phyloP scores from a whole-genome alignment of 1,284 basidiomycete genomes.

The Irpex sp. region DNA sequence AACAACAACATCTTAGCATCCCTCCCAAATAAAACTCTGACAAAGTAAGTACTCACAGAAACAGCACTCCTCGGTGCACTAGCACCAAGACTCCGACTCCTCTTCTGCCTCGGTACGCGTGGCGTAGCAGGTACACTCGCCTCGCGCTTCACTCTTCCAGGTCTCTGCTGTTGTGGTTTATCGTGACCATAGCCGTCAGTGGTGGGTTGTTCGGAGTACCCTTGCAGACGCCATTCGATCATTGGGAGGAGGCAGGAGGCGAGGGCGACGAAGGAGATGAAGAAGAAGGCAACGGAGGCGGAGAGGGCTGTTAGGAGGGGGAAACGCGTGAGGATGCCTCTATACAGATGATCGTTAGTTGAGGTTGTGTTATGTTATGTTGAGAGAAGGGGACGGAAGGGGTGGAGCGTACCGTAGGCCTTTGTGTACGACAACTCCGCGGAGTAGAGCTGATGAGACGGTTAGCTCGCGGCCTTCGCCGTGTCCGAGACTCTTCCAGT shows the following conservation, averaged over 20 bases:
- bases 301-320: conserved; percentile 47
- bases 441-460: conserved; percentile 52
- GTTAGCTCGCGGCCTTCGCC: conserved; percentile 69
- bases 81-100: conserved; percentile 2
- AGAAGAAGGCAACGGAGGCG: conserved; percentile 45
- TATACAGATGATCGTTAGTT: too few relatives aligned
- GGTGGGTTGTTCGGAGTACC: conserved; percentile 3
- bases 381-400: neutral
- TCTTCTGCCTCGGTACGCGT: neutral
- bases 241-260: conserved; percentile 39
- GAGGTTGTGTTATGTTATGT: too few relatives aligned
- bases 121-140: neutral
- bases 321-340: conserved; percentile 65
- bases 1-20: neutral
- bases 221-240: conserved; percentile 23
- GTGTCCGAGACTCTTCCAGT: conserved; percentile 58
- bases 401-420: conserved; percentile 52
- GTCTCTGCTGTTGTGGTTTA: neutral
- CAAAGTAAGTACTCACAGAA: neutral
- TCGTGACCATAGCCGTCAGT: neutral
- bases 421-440: conserved; percentile 53
- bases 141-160: neutral
- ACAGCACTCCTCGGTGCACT: neutral
- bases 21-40: too few relatives aligned
- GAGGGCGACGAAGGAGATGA: conserved; percentile 43